Evolutionary conservation across 441 rosid species (phyloP), one percentile per base, ranked within the genome.

Genomic region (Croton laevigatus): DNA sequence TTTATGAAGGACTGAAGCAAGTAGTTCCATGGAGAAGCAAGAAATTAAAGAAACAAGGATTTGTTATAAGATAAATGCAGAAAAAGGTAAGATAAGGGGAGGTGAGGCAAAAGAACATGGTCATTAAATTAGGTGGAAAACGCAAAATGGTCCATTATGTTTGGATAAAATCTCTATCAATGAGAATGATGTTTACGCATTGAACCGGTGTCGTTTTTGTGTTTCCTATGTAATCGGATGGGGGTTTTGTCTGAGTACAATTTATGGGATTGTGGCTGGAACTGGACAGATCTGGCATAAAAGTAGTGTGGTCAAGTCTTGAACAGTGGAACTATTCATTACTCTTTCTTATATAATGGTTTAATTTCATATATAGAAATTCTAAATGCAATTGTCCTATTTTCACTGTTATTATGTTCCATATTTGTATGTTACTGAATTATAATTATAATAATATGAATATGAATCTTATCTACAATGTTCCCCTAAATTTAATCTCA

Each of bases 1-100:
- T 92, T 59, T 90, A 79, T 54, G 89, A 83, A 59, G 87, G 96
- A 20, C 57, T 90, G 79, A 92, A 84, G 83, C 90, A 84, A 57
- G 89, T 80, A 75, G 82, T 86, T 72, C 88, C 91, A 59, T 86
- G 96, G 96, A 88, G 74, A 82, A 78, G 76, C 45, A 84, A 75
- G 79, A 87, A 81, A 74, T 62, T 53, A 37, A 84, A 82, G 80
- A 85, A 80, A 52, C 82, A 73, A 51, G 77, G 77, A 62, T 32
- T 87, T 66, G 59, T 77, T 53, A 71, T 55, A 62, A 82, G 82
- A 84, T 40, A 9, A 7, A 7, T 40, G 2, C 6, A 6, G 44
- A 40, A 40, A 40, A 40, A 27, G 32, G 32, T 27, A 27, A 27
- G 32, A 27, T 27, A 27, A 27, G 32, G 32, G 32, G 32, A 2